These are phyloP conservation scores for Coleophoma cylindrospora DNA, from an alignment of 2,329 filamentous ascomycete genomes.

Conservation along the genomic window DNA sequence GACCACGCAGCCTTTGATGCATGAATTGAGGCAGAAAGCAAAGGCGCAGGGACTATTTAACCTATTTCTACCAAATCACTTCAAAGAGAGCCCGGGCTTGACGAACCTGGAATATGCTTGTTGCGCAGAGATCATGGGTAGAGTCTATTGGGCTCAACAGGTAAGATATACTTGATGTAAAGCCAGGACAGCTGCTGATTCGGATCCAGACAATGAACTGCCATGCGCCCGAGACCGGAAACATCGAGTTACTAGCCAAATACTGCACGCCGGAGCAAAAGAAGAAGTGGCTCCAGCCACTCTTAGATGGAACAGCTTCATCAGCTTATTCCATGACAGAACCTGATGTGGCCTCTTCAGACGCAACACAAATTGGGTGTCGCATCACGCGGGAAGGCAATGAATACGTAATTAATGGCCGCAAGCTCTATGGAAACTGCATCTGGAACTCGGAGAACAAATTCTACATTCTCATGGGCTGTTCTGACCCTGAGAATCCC, in stretches of 20 bases:
- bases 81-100: conserved; percentile 35
- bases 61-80: conserved; percentile 34
- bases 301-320: conserved; percentile 41
- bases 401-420: conserved; percentile 35
- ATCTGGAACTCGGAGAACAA: conserved; percentile 27
- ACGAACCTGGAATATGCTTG: conserved; percentile 40
- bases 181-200: background rate
- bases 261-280: conserved; percentile 45
- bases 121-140: conserved; percentile 40
- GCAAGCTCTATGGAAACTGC: conserved; percentile 35
- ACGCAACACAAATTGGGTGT: conserved; percentile 40
- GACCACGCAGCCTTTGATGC: conserved; percentile 34
- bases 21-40: conserved; percentile 35
- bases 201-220: conserved; percentile 34
- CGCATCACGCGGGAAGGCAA: conserved; percentile 30
- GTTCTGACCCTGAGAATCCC: conserved; percentile 32
- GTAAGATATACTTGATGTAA: conserved; percentile 1
- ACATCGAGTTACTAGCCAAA: conserved; percentile 47
- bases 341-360: conserved; percentile 42
- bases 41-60: conserved; percentile 33
- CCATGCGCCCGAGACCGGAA: conserved; percentile 42
- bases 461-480: conserved; percentile 22
- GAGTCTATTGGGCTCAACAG: conserved; percentile 36
- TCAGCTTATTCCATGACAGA: conserved; percentile 47
- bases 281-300: conserved; percentile 41